Evolutionary conservation across 148 eudicot genomes (phyloP).

Genomic region (Agrostemma githago): DNA sequence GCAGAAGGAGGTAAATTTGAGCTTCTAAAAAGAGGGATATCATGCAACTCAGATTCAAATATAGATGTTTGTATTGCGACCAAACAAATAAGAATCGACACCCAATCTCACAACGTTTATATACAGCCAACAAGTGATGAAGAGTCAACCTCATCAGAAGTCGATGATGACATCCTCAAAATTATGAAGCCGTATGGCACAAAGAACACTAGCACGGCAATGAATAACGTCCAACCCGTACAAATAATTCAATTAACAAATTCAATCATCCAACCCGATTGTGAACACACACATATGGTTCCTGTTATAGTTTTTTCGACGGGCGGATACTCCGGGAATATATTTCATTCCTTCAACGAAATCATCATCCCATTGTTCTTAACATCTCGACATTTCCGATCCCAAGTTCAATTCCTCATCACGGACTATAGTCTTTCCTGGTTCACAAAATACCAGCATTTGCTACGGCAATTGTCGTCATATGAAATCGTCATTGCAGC

Average conservation of each 20-base stretch:
- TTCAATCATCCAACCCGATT: constrained; percentile 17
- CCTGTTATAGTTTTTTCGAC: constrained; percentile 59
- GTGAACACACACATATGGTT: constrained; percentile 38
- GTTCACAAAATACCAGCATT: constrained; percentile 27
- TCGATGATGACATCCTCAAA: not conserved
- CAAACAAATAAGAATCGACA: constrained; percentile 25
- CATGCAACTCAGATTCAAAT: constrained; percentile 28
- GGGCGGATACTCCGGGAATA: constrained; percentile 45
- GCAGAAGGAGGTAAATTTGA: constrained; percentile 18
- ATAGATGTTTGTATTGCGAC: constrained; percentile 32
- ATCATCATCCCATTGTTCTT: constrained; percentile 51
- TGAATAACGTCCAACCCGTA: constrained; percentile 32
- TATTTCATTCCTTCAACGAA: constrained; percentile 54
- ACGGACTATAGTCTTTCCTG: constrained; percentile 35
- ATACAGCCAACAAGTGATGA: not conserved
- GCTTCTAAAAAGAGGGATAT: constrained; percentile 33
- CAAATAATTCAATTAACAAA: constrained; percentile 11
- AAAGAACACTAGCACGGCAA: constrained; percentile 27
- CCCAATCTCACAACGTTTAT: constrained; percentile 12
- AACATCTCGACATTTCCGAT: constrained; percentile 38
- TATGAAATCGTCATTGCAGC: constrained; percentile 34
- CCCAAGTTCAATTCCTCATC: constrained; percentile 33
- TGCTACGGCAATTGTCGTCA: constrained; percentile 32
- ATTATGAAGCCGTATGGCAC: constrained; percentile 38
- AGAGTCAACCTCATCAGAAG: not conserved